Conservation (phyloP, 257 asterid genomes). For the Salvia hispanica region DNA sequence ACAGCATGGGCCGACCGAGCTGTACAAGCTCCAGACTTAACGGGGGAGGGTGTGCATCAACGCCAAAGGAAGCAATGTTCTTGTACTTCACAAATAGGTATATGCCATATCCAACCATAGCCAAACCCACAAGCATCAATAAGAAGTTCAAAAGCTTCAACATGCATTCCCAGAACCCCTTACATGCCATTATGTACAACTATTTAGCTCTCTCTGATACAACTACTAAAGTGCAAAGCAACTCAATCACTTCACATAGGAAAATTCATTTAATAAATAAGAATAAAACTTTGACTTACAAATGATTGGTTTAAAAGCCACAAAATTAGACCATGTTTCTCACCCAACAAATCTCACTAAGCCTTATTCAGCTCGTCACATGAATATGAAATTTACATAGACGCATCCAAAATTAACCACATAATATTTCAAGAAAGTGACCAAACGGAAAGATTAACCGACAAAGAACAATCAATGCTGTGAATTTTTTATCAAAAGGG, state of each 20-base stretch:
- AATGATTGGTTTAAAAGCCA: background rate
- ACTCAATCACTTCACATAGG: background rate
- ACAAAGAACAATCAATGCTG: constrained; percentile 6
- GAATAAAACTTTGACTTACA: background rate
- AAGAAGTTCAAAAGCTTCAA: constrained; percentile 80
- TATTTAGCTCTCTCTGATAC: constrained; percentile 7
- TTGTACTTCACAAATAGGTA: constrained; percentile 79
- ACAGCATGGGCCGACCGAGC: constrained; percentile 90
- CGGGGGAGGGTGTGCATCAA: constrained; percentile 48
- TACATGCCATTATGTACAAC: constrained; percentile 67
- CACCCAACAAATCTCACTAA: background rate
- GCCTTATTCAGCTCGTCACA: background rate
- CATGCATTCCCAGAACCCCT: constrained; percentile 78
- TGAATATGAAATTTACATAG: background rate
- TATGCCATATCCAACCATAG: constrained; percentile 85
- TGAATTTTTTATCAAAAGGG: background rate
- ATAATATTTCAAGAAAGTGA: background rate
- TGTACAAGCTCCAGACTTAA: constrained; percentile 53
- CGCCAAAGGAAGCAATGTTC: constrained; percentile 48
- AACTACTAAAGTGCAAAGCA: too few species aligned
- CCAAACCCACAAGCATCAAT: constrained; percentile 75
- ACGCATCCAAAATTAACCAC: constrained; percentile 13
- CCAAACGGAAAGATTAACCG: background rate
- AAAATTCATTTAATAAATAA: background rate
- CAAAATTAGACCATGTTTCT: background rate